Base-by-base conservation (phyloP, 2,329 filamentous ascomycete species). In the Pestalotiopsis fici region DNA sequence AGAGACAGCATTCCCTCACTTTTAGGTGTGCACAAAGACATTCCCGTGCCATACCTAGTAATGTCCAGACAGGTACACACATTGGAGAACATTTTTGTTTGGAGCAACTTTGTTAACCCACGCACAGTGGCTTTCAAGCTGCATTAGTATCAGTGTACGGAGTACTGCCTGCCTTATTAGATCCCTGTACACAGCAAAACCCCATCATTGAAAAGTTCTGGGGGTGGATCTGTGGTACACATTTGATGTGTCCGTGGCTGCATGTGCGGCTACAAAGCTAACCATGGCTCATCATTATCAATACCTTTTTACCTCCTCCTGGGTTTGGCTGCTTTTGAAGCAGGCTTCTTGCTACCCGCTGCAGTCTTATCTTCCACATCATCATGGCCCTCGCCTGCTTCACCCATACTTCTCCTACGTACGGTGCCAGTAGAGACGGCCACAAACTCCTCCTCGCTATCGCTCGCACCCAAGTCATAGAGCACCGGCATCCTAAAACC, bases 401-500 rank as follows among this genome's bases (percentile, higher is more conserved):
- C 90, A 1, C 93, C 93, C 12, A 93, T 90, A 77, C 93, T 97
- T 77, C 94, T 92, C 68, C 94, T 88, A 71, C 95, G 87, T 86
- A 97, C 95, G 59, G 96, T 97, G 12, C 95, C 95, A 1, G 88
- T 87, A 21, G 87, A 88, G 25, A 91, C 87, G 4, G 87, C 83
- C 28, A 91, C 81, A 68, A 91, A 90, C 76, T 99, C 97, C 74
- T 99, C 96, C 76, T 98, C 96, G 76, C 93, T 97, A 76, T 98
- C 96, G 73, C 93, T 97, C 74, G 97, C 94, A 60, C 94, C 94
- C 59, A 98, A 88, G 76, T 97, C 93, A 70, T 97, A 88, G n/a
- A 98, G 81, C 3, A 99, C 93, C 0, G 96, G 97, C 91, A 99
- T 97, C 67, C 89, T 87, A 77, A 98, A 98, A n/a, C 86, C 84